These are phyloP conservation scores for Fallopia convolvulus DNA, from an alignment of 148 eudicot species.

Conservation along the genomic window DNA sequence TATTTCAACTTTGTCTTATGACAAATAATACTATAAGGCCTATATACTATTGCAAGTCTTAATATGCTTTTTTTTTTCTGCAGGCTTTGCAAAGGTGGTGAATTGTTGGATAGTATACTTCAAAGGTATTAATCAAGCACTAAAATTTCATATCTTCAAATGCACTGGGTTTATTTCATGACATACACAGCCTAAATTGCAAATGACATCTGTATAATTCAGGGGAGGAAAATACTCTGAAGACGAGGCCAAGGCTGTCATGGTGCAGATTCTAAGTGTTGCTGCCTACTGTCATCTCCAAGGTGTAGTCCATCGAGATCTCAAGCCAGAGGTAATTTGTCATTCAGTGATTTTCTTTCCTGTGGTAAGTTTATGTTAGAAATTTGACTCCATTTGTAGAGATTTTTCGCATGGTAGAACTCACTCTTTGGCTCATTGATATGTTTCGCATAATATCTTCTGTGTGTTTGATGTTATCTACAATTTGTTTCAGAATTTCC, in stretches of 20 bases:
- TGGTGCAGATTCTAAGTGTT: constrained; percentile 87
- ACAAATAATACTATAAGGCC: not conserved
- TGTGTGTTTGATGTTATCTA: not conserved
- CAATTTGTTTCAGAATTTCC: constrained; percentile 67
- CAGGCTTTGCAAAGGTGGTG: constrained; percentile 95
- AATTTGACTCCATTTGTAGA: too few species aligned
- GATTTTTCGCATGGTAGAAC: too few species aligned
- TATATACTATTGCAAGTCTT: not conserved
- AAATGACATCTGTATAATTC: constrained; percentile 12
- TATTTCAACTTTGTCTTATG: not conserved
- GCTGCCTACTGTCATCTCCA: constrained; percentile 90
- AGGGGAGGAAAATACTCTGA: constrained; percentile 96
- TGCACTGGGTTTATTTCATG: not conserved
- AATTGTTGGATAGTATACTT: constrained; percentile 79
- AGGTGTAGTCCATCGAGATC: constrained; percentile 96
- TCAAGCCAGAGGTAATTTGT: constrained; percentile 80
- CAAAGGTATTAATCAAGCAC: constrained; percentile 37
- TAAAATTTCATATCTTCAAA: not conserved
- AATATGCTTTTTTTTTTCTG: not conserved
- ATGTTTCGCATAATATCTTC: not conserved
- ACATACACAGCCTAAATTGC: not conserved
- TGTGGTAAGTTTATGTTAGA: too few species aligned
- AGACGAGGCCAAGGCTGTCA: constrained; percentile 83
- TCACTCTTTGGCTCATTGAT: too few species aligned
- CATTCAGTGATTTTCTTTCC: too few species aligned